Evolutionary conservation across 768 basidiomycete species (phyloP), one percentile per base, ranked within the genome.

Genomic region (Boletus sp.): DNA sequence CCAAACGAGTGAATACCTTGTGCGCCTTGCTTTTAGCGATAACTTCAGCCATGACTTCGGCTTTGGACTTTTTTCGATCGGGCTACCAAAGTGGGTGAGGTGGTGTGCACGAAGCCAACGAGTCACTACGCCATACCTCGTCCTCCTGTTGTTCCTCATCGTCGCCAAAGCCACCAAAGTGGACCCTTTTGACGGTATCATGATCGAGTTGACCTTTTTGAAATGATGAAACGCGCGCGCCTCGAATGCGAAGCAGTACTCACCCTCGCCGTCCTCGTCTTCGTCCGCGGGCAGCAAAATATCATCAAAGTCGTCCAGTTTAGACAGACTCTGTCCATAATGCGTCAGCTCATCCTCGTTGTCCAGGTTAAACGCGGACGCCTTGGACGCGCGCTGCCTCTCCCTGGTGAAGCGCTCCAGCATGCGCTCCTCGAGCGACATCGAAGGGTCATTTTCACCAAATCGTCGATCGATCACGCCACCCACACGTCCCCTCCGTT

Each of bases 41-140:
- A 33, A 99, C 90, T 69, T 99, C 97, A 0, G 90, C 83, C 97
- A 99, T 98, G 56, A 98, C 91, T 65, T 99, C 95, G 2, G 90
- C 87, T 72, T 96, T 97, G 5, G 87, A 83, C 73, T 91, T 96
- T 72, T 96, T 97, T 55, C 85, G 77, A 43, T 82, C 82, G 8
- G 88, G 88, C 90, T 94, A 63, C 45, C 39, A 43, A 55, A 14
- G 49, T 44, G 48, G 52, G 35, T 51, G 33, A 34, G 45, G n/a
- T 10, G 33, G 43, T 37, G 21, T 30, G 33, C n/a, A 46, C 38
- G 3, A 45, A 17, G 1, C 5, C 1, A 19, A 43, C 39, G 14
- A 50, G n/a, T 40, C 46, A 32, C 2, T 21, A 71, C 50, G 13
- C 45, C 57, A 76, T 68, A 79, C 83, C 48, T 79, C 80, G 17